Conservation (phyloP, 805 yeast genomes). For the Saturnispora gosingensis region DNA sequence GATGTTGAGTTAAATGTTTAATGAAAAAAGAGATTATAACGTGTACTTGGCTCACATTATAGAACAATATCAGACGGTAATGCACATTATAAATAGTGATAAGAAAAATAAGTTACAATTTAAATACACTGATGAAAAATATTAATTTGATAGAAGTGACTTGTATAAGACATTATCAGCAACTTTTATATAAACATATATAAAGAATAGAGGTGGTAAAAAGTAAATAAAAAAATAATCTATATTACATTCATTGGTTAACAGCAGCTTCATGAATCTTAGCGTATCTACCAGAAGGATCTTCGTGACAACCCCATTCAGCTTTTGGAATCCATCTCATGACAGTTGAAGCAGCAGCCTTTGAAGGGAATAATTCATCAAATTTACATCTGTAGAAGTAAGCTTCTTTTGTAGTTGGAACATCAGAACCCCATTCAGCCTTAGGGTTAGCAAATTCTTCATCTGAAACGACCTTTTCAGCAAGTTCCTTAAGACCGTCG, state of each 20-base stretch:
- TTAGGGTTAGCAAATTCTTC: constrained; percentile 87
- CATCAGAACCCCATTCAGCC: constrained; percentile 91
- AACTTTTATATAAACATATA: neutral
- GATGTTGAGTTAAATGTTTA: constrained; percentile 15
- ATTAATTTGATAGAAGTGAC: constrained; percentile 1
- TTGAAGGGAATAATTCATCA: constrained; percentile 83
- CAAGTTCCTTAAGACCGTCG: constrained; percentile 93
- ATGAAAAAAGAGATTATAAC: neutral
- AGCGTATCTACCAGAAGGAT: constrained; percentile 97
- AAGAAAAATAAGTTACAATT: too few relatives aligned
- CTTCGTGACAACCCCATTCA: constrained; percentile 99
- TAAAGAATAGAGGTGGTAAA: neutral
- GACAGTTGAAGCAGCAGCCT: constrained; percentile 92
- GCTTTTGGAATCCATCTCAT: constrained; percentile 99
- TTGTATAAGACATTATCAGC: neutral
- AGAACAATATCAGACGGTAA: too few relatives aligned
- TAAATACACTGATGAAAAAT: neutral
- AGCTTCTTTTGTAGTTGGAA: constrained; percentile 97
- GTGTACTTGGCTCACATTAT: too few relatives aligned
- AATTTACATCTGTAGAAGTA: constrained; percentile 98
- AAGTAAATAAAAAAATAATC: neutral
- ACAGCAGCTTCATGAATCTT: constrained; percentile 75
- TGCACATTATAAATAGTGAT: neutral
- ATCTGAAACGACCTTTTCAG: constrained; percentile 77
- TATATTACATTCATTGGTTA: constrained; percentile 2